A percentile compares a stretch with the other conserved stretches of the same genome.
phyloP scores from a whole-genome alignment of 345 rosid genomes.

The Eucalyptus paniculata region DNA sequence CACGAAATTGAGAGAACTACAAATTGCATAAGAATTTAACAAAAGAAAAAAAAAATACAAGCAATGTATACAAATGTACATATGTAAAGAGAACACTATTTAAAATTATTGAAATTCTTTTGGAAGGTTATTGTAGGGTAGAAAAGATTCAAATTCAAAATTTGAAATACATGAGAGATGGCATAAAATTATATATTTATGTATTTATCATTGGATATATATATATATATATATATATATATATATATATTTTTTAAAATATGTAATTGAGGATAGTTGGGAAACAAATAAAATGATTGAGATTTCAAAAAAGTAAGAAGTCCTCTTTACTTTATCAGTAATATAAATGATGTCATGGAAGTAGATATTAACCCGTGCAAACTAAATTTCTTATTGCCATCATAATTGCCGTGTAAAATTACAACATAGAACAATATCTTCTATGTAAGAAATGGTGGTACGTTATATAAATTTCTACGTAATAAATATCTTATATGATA shows the following conservation, averaged over 20 bases:
- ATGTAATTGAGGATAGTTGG: not conserved
- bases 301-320: not conserved
- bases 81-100: slow-evolving; percentile 71
- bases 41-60: too few relatives aligned
- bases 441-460: not conserved
- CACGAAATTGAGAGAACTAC: too few relatives aligned
- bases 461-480: too few relatives aligned
- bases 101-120: slow-evolving; percentile 25
- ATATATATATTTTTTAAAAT: too few relatives aligned
- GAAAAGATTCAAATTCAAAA: not conserved
- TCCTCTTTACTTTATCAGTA: not conserved
- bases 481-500: not conserved
- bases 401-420: not conserved
- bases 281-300: not conserved
- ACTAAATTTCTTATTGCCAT: not conserved
- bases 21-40: too few relatives aligned
- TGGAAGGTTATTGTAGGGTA: not conserved
- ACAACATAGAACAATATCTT: not conserved
- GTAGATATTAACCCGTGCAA: not conserved
- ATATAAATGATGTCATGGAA: not conserved
- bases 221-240: too few relatives aligned
- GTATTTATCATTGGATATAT: not conserved
- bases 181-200: not conserved
- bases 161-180: not conserved
- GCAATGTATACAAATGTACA: not conserved